Evolutionary conservation across 805 yeast genomes (phyloP).

Genomic region (Kurtzmaniella cleridarum): DNA sequence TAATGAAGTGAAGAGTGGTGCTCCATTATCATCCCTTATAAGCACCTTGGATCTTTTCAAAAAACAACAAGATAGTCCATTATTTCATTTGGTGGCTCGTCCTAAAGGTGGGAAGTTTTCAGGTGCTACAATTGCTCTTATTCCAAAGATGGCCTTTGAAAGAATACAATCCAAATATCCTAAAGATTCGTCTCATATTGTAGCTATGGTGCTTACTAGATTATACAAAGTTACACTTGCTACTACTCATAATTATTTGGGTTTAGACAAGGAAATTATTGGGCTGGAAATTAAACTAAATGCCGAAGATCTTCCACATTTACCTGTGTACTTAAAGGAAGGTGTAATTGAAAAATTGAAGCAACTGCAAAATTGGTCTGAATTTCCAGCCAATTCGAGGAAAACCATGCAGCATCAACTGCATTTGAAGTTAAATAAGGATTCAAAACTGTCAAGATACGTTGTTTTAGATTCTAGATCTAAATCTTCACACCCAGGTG

Average conservation of each 20-base stretch:
- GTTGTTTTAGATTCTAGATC: slow-evolving; percentile 47
- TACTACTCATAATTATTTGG: slow-evolving; percentile 82
- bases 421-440: neutral
- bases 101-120: slow-evolving; percentile 7
- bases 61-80: slow-evolving; percentile 2
- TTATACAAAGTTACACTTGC: slow-evolving; percentile 87
- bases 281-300: slow-evolving; percentile 71
- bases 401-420: neutral
- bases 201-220: slow-evolving; percentile 84
- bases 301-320: slow-evolving; percentile 20
- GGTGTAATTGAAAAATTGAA: slow-evolving; percentile 43
- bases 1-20: slow-evolving; percentile 75
- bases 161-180: slow-evolving; percentile 73
- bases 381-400: neutral
- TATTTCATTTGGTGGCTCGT: slow-evolving; percentile 4
- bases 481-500: slow-evolving; percentile 72
- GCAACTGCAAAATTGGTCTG: slow-evolving; percentile 2
- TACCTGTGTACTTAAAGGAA: slow-evolving; percentile 64
- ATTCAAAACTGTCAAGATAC: slow-evolving; percentile 26
- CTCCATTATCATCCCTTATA: slow-evolving; percentile 79
- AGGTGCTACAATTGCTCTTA: slow-evolving; percentile 79
- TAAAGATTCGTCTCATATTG: slow-evolving; percentile 86
- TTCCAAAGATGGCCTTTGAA: slow-evolving; percentile 79
- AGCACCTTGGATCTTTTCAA: slow-evolving; percentile 72
- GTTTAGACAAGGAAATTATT: slow-evolving; percentile 74